A percentile compares a stretch with the other conserved stretches of the same genome.
phyloP scores from a whole-genome alignment of 169 alveolate genomes.

The Cryptosporidium xiaoi region DNA sequence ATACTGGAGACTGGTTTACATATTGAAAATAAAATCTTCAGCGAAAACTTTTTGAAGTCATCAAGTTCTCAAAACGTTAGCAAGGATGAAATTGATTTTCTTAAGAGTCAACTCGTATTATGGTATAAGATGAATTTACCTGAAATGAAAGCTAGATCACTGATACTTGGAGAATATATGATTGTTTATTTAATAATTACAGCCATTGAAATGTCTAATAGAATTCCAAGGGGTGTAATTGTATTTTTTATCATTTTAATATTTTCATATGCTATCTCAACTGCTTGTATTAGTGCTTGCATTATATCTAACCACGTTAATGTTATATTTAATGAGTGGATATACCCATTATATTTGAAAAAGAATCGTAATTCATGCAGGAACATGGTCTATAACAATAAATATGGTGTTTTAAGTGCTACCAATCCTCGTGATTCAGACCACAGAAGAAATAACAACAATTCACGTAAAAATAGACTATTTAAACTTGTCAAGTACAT shows the following conservation, averaged over 20 bases:
- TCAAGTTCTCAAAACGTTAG: constrained; percentile 13
- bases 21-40: neutral
- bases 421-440: neutral
- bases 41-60: neutral
- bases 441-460: neutral
- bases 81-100: constrained; percentile 21
- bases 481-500: neutral
- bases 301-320: constrained; percentile 47
- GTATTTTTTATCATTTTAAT: constrained; percentile 33
- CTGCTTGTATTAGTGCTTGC: constrained; percentile 32
- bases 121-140: constrained; percentile 56
- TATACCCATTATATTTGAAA: constrained; percentile 4
- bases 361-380: neutral
- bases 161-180: constrained; percentile 48
- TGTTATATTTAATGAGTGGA: constrained; percentile 22
- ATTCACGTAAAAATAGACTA: neutral
- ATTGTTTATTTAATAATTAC: constrained; percentile 40
- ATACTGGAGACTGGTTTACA: neutral
- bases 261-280: constrained; percentile 45
- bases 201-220: constrained; percentile 39
- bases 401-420: neutral
- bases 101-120: constrained; percentile 2
- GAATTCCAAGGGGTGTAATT: constrained; percentile 51
- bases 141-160: constrained; percentile 34
- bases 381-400: neutral